Conservation (phyloP, 208 protist genomes). For the Vickermania spadyakhi region DNA sequence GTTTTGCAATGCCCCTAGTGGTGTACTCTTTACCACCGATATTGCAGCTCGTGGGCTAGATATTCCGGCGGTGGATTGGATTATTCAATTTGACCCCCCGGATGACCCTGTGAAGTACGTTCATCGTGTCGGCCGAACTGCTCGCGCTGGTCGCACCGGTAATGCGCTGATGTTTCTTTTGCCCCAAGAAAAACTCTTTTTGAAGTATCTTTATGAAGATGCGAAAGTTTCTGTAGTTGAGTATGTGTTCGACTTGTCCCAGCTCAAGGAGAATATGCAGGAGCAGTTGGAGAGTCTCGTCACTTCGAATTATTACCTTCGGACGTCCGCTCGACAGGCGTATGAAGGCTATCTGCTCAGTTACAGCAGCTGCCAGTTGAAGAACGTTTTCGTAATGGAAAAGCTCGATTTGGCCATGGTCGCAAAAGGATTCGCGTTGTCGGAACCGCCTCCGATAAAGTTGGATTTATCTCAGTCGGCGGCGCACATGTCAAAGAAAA, state of each 20-base stretch:
- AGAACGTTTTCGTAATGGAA: slow-evolving; percentile 98
- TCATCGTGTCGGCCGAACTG: slow-evolving; percentile 98
- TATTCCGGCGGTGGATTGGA: slow-evolving; percentile 99
- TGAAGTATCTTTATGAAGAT: slow-evolving; percentile 98
- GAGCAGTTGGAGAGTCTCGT: slow-evolving; percentile 96
- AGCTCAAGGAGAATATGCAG: slow-evolving; percentile 91
- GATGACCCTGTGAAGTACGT: slow-evolving; percentile 99
- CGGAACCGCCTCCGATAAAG: slow-evolving; percentile 85
- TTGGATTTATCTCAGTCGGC: slow-evolving; percentile 89
- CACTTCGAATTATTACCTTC: slow-evolving; percentile 98
- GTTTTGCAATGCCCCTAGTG: slow-evolving; percentile 96
- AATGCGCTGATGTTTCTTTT: slow-evolving; percentile 97
- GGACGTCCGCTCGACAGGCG: slow-evolving; percentile 94
- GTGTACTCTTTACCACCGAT: slow-evolving; percentile 99
- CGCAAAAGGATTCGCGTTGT: slow-evolving; percentile 88
- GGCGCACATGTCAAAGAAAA: slow-evolving; percentile 86
- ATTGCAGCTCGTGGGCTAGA: slow-evolving; percentile 98
- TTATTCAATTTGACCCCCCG: slow-evolving; percentile 99
- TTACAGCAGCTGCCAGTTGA: slow-evolving; percentile 97
- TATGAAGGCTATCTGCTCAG: slow-evolving; percentile 97
- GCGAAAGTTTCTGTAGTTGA: slow-evolving; percentile 95
- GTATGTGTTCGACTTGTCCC: slow-evolving; percentile 96
- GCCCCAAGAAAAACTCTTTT: slow-evolving; percentile 96
- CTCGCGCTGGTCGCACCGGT: slow-evolving; percentile 88
- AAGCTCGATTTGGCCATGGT: slow-evolving; percentile 95